Conservation (phyloP, 805 yeast species). For the Kodamaea sagamina region DNA sequence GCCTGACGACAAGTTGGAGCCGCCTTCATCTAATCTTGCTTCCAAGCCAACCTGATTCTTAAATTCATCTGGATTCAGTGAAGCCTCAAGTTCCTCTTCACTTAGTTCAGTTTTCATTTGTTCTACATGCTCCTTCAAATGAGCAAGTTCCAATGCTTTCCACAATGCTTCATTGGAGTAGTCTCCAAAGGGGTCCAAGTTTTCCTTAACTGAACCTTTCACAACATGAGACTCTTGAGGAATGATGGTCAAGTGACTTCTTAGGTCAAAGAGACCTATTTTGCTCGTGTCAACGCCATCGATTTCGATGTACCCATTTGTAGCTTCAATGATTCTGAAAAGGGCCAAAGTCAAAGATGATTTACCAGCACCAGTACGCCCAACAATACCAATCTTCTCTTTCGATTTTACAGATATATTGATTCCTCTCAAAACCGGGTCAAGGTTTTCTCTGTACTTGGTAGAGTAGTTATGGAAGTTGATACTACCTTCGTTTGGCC, state of each 20-base stretch:
- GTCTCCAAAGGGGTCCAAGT: constrained; percentile 75
- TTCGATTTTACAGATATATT: constrained; percentile 61
- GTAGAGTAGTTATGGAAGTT: constrained; percentile 73
- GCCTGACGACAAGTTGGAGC: constrained; percentile 81
- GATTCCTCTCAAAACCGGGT: constrained; percentile 71
- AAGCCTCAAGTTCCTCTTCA: constrained; percentile 12
- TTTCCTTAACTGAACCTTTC: constrained; percentile 82
- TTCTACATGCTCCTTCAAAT: constrained; percentile 65
- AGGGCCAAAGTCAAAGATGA: constrained; percentile 81
- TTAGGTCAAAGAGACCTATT: constrained; percentile 75
- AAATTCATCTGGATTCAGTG: not conserved
- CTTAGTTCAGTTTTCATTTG: constrained; percentile 48
- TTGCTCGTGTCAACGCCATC: constrained; percentile 67
- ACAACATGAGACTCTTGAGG: constrained; percentile 95
- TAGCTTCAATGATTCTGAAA: constrained; percentile 81
- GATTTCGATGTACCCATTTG: constrained; percentile 64
- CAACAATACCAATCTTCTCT: constrained; percentile 94
- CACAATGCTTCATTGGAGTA: constrained; percentile 77
- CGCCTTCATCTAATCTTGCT: constrained; percentile 60
- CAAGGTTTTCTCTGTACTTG: constrained; percentile 79
- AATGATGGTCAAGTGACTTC: constrained; percentile 77
- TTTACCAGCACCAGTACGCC: constrained; percentile 77
- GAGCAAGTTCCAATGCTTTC: constrained; percentile 76
- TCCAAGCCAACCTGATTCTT: constrained; percentile 20
- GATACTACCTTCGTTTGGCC: constrained; percentile 79